Evolutionary conservation across 75 land plant genomes (phyloP).

Genomic region (Isoetes taiwanensis): DNA sequence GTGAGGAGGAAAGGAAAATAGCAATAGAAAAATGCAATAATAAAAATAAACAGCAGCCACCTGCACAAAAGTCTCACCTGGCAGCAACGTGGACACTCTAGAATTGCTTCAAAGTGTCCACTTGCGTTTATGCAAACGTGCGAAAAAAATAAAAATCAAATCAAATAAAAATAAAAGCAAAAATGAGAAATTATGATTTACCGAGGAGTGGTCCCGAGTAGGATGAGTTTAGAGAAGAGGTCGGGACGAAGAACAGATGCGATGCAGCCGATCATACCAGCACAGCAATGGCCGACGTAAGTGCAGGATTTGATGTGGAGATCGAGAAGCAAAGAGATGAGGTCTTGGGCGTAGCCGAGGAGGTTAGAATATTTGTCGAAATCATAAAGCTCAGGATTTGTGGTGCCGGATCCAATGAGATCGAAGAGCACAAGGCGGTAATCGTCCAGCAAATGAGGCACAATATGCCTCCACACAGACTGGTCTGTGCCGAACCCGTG

Average conservation of each 20-base stretch:
- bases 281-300: slow-evolving; percentile 64
- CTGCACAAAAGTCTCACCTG: too few species aligned
- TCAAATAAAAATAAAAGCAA: too few species aligned
- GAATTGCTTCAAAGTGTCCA: too few species aligned
- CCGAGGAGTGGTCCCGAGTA: slow-evolving; percentile 68
- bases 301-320: slow-evolving; percentile 15
- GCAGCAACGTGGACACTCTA: too few species aligned
- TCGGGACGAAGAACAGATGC: slow-evolving; percentile 53
- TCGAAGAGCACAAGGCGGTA: slow-evolving; percentile 38
- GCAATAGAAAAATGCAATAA: too few species aligned
- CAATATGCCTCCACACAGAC: slow-evolving; percentile 37
- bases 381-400: slow-evolving; percentile 12
- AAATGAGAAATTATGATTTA: not conserved
- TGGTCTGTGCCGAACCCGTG: slow-evolving; percentile 61
- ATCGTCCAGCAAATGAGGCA: slow-evolving; percentile 24
- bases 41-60: too few species aligned
- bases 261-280: slow-evolving; percentile 71
- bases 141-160: too few species aligned
- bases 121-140: too few species aligned
- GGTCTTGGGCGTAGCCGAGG: slow-evolving; percentile 44
- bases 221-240: slow-evolving; percentile 43
- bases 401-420: slow-evolving; percentile 14
- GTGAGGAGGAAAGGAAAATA: too few species aligned
- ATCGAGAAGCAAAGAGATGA: slow-evolving; percentile 38
- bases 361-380: slow-evolving; percentile 13